Evolutionary conservation across 2,329 filamentous ascomycete species (phyloP).

Genomic region (Tolypocladium inflatum): DNA sequence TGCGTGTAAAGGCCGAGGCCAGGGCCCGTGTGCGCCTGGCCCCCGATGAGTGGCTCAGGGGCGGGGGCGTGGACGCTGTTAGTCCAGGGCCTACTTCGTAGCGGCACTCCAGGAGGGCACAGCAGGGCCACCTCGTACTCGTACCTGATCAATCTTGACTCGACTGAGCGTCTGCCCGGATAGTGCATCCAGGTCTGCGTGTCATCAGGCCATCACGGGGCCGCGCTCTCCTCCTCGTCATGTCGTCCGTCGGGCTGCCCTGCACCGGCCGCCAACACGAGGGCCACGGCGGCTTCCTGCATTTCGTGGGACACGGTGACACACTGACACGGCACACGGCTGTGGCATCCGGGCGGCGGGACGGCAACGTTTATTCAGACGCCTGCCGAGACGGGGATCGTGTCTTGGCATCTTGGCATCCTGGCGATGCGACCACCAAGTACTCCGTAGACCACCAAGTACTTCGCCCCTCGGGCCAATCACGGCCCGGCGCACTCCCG

Average conservation of each 20-base stretch:
- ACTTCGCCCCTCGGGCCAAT: background rate
- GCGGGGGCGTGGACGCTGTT: background rate
- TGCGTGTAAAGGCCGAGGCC: background rate
- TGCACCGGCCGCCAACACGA: background rate
- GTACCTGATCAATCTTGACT: too few relatives aligned
- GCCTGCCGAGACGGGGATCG: too few relatives aligned
- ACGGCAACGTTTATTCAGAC: too few relatives aligned
- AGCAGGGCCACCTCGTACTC: too few relatives aligned
- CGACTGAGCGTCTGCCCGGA: too few relatives aligned
- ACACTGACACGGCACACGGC: background rate
- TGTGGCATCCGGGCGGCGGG: background rate
- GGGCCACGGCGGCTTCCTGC: background rate
- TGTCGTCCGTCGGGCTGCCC: background rate
- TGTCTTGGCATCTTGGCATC: background rate
- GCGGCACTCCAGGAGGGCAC: too few relatives aligned
- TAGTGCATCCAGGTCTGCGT: too few relatives aligned
- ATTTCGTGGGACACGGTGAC: background rate
- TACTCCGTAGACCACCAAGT: too few relatives aligned
- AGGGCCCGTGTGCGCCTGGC: background rate
- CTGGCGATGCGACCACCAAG: background rate
- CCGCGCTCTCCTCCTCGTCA: background rate
- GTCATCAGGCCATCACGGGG: too few relatives aligned
- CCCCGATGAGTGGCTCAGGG: background rate
- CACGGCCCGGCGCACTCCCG: background rate
- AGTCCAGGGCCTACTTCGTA: background rate